Conservation (phyloP, 2,329 filamentous ascomycete genomes). For the Aspergillus hortae region DNA sequence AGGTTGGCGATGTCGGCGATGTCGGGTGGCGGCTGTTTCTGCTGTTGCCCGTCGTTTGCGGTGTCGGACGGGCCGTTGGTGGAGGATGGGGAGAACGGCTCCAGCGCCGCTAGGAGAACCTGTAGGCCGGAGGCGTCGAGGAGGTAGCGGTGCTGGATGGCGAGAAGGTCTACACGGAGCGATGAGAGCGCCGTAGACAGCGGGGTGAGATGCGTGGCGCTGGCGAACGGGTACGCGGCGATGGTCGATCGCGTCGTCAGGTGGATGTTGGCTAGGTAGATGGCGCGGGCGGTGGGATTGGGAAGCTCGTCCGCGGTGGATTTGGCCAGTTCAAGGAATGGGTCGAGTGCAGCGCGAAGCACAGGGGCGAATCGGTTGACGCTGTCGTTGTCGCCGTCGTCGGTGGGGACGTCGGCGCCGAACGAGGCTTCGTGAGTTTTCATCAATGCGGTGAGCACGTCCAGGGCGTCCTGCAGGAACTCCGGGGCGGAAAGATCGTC, state of each 20-base stretch:
- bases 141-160: slow-evolving; percentile 70
- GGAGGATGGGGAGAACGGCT: slow-evolving; percentile 30
- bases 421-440: slow-evolving; percentile 83
- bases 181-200: slow-evolving; percentile 52
- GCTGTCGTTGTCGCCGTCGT: slow-evolving; percentile 51
- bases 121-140: slow-evolving; percentile 70
- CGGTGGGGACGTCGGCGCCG: slow-evolving; percentile 39
- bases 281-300: slow-evolving; percentile 43
- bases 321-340: slow-evolving; percentile 66
- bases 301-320: slow-evolving; percentile 49
- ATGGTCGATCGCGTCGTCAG: slow-evolving; percentile 38
- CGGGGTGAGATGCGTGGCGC: slow-evolving; percentile 54
- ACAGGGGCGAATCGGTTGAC: slow-evolving; percentile 72
- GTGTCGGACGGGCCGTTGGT: slow-evolving; percentile 1
- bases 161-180: slow-evolving; percentile 52
- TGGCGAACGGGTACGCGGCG: slow-evolving; percentile 57
- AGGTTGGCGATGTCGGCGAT: slow-evolving; percentile 55
- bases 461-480: slow-evolving; percentile 76
- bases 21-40: slow-evolving; percentile 39
- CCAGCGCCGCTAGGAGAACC: slow-evolving; percentile 58
- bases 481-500: slow-evolving; percentile 72
- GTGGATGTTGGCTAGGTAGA: slow-evolving; percentile 48
- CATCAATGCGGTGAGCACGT: slow-evolving; percentile 73
- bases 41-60: slow-evolving; percentile 12
- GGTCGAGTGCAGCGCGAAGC: slow-evolving; percentile 75